A percentile compares a stretch with the other conserved stretches of the same genome.
phyloP scores from a whole-genome alignment of 129 eudicot genomes.

The Artemisia tridentata region DNA sequence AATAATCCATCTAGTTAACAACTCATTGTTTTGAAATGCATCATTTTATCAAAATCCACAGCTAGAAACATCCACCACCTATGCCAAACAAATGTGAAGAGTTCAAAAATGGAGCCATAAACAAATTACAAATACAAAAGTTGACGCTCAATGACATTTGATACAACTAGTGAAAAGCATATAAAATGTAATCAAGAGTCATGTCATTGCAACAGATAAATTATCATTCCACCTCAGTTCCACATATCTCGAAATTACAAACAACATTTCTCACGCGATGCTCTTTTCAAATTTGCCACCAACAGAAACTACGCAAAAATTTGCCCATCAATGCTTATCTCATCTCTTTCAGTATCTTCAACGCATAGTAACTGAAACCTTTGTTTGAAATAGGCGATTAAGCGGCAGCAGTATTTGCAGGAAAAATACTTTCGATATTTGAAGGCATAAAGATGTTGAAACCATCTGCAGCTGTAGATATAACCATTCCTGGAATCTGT shows the following conservation, averaged over 20 bases:
- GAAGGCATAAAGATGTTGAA: slow-evolving; percentile 94
- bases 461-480: slow-evolving; percentile 97
- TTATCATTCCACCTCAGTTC: slow-evolving; percentile 12
- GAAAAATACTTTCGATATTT: slow-evolving; percentile 79
- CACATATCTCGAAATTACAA: slow-evolving; percentile 27
- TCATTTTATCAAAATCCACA: too few species aligned
- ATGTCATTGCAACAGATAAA: not conserved
- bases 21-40: too few species aligned
- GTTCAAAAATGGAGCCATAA: too few species aligned
- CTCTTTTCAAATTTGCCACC: not conserved
- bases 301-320: slow-evolving; percentile 13
- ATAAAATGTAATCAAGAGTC: not conserved
- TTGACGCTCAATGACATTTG: too few species aligned
- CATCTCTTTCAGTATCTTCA: slow-evolving; percentile 10
- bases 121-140: too few species aligned
- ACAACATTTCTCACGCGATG: slow-evolving; percentile 2
- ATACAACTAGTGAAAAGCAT: not conserved
- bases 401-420: slow-evolving; percentile 38
- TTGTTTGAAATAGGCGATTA: slow-evolving; percentile 13
- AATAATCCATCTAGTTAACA: not conserved
- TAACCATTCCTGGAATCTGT: slow-evolving; percentile 93
- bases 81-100: too few species aligned
- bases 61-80: too few species aligned
- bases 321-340: not conserved
- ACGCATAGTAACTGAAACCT: not conserved